Conservation (phyloP, 1,284 basidiomycete species). For the Heterobasidion irregulare region DNA sequence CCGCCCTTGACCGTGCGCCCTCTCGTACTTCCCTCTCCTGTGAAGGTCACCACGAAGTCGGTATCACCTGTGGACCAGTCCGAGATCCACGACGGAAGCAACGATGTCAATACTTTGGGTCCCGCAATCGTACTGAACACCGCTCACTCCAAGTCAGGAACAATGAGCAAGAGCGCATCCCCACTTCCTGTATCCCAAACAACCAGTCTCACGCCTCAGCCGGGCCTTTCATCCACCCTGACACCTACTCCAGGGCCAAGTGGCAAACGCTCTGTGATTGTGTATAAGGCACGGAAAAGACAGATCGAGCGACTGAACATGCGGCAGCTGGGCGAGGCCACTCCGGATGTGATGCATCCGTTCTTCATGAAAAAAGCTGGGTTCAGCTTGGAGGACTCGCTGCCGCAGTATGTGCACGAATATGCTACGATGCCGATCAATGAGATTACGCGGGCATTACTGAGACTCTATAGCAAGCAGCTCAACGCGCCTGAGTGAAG, state of each 20-base stretch:
- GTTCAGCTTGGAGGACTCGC: conserved; percentile 69
- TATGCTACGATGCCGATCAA: conserved; percentile 79
- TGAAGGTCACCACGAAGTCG: background rate
- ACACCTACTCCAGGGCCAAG: background rate
- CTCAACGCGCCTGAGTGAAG: conserved; percentile 25
- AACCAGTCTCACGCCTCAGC: background rate
- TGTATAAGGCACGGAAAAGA: conserved; percentile 45
- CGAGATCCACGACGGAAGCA: background rate
- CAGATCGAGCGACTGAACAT: conserved; percentile 71
- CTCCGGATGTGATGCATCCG: conserved; percentile 81
- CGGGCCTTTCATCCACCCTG: background rate
- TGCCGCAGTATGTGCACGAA: conserved; percentile 82
- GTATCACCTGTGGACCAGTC: background rate
- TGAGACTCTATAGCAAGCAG: conserved; percentile 78
- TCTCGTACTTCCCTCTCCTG: background rate
- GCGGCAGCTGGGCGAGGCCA: conserved; percentile 80
- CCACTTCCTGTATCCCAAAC: background rate
- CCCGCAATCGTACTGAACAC: background rate
- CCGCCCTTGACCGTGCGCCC: too few relatives aligned
- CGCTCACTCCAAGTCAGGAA: background rate
- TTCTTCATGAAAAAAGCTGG: conserved; percentile 82
- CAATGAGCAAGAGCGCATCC: background rate
- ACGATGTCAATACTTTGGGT: background rate
- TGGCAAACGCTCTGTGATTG: conserved; percentile 20
- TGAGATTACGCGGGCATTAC: conserved; percentile 76